Evolutionary conservation across 108 stramenopile species (phyloP), one percentile per base, ranked within the genome.

Genomic region (Nannochloropsis salina): DNA sequence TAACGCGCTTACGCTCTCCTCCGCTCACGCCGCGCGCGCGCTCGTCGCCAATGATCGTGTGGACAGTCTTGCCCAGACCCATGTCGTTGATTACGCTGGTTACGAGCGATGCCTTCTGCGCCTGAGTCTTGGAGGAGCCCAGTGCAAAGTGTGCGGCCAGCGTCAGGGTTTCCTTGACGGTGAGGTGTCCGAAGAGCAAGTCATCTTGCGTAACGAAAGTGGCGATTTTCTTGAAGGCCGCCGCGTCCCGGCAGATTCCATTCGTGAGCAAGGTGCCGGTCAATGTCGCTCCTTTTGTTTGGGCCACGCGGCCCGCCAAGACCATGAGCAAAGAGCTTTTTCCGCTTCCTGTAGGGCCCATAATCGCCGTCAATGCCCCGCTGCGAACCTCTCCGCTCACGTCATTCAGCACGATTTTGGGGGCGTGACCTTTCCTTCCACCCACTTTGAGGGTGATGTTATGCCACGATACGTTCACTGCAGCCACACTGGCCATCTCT

Each of bases 1-100:
- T 91, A 10, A 96, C 87, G 9, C 96, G 88, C 40, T 93, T 84
- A 82, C 93, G 92, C 88, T 96, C 94, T 31, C 95, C 94, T 80
- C 92, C 88, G 80, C 81, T 87, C 80, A 94, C 83, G 9, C 93
- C 94, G 15, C 94, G 94, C 93, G 94, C 82, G 61, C 61, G 61
- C 20, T 74, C 61, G n/a, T 74, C 61, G 61, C 61, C 61, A n/a
- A 74, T 6, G 61, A 74, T 74, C n/a, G 61, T 74, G 61, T 74
- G 61, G 20, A 6, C 20, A 15, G 61, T 74, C n/a, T 74, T 74
- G 61, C 61, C 61, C 8, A 74, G n/a, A 15, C 61, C 61, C 61
- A 74, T 74, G 15, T 74, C 61, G n/a, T 74, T n/a, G 20, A 74
- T n/a, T 15, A 74, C n/a, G n/a, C 61, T 74, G 3, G 61, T 74